phyloP scores from a whole-genome alignment of 176 grass and related monocot genomes.

The Carex cristatella region DNA sequence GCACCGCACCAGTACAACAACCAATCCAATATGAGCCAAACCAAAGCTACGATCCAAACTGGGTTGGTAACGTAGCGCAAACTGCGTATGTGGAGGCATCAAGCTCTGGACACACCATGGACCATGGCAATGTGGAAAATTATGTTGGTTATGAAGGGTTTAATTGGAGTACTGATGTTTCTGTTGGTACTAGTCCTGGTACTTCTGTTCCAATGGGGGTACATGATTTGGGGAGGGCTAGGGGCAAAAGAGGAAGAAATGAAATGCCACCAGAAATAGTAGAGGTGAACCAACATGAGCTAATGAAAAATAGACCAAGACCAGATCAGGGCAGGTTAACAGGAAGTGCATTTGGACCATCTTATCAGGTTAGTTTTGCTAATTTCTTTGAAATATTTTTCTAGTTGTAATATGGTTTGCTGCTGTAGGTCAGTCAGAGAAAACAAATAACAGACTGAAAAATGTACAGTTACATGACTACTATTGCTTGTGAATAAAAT shows the following conservation, averaged over 20 bases:
- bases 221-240: slow-evolving; percentile 43
- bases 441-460: neutral
- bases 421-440: neutral
- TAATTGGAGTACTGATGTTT: slow-evolving; percentile 48
- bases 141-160: slow-evolving; percentile 24
- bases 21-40: slow-evolving; percentile 14
- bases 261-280: slow-evolving; percentile 58
- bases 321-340: slow-evolving; percentile 79
- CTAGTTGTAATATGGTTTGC: neutral
- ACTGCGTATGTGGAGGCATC: slow-evolving; percentile 26
- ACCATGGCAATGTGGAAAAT: slow-evolving; percentile 30
- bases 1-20: slow-evolving; percentile 24
- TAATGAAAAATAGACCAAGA: slow-evolving; percentile 90
- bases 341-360: slow-evolving; percentile 79
- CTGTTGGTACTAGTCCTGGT: slow-evolving; percentile 31
- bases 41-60: slow-evolving; percentile 18
- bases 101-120: neutral
- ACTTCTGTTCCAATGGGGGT: slow-evolving; percentile 27
- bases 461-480: neutral
- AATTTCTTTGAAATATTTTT: neutral
- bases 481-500: neutral
- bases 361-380: slow-evolving; percentile 60
- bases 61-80: slow-evolving; percentile 8
- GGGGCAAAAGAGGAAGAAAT: slow-evolving; percentile 78
- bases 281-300: slow-evolving; percentile 83